Evolutionary conservation across 176 grass and related monocot species (phyloP).

Genomic region (Carex cristatella): DNA sequence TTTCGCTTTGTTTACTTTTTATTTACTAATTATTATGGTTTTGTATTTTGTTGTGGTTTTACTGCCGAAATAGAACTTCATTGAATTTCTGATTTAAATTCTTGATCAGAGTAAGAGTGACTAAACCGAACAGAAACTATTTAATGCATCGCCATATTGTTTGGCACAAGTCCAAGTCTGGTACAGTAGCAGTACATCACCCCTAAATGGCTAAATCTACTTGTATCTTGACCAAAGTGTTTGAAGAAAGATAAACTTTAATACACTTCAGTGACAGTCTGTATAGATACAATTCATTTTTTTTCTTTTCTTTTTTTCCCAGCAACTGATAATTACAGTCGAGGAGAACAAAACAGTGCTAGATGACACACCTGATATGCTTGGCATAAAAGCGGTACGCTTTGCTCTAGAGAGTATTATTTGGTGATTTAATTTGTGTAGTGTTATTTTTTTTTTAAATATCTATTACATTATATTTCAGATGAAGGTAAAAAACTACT

Average conservation of each 20-base stretch:
- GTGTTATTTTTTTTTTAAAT: neutral
- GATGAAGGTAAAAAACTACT: slow-evolving; percentile 77
- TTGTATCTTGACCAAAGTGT: neutral
- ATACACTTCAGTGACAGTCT: neutral
- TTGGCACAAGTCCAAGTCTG: neutral
- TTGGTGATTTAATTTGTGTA: neutral
- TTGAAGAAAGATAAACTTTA: neutral
- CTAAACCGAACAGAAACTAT: neutral
- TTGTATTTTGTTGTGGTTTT: neutral
- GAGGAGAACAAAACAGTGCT: slow-evolving; percentile 92
- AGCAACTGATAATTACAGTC: slow-evolving; percentile 87
- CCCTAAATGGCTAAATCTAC: neutral
- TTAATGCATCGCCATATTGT: neutral
- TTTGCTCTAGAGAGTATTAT: neutral
- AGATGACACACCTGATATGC: slow-evolving; percentile 79
- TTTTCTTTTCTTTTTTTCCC: slow-evolving; percentile 19
- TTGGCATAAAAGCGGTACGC: slow-evolving; percentile 52
- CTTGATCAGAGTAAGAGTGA: neutral
- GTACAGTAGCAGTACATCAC: neutral
- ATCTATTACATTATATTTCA: slow-evolving; percentile 26
- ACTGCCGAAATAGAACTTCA: neutral
- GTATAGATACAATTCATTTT: neutral
- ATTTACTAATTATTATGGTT: neutral
- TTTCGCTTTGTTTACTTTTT: neutral
- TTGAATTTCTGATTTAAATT: neutral